Evolutionary conservation across 2,329 filamentous ascomycete species (phyloP), one percentile per base, ranked within the genome.

Genomic region (Aspergillus pseudoviridinutans): DNA sequence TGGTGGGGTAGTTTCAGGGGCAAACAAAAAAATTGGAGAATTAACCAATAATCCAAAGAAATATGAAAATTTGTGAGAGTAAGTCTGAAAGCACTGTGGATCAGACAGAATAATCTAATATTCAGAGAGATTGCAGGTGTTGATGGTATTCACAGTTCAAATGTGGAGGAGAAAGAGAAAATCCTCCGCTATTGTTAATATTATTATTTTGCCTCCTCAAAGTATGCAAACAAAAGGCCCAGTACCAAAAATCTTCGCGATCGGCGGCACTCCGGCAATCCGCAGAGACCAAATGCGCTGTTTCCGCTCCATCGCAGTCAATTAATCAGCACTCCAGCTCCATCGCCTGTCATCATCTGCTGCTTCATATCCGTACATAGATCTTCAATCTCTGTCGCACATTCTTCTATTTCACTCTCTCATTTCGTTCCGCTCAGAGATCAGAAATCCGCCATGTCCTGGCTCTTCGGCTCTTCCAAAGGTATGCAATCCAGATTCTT

Each of bases 1-100:
- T 87, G 62, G 73, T 71, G 69, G 70, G 68, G 69, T 72, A 72
- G 57, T 55, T 67, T 64, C 63, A 63, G 65, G 62, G 60, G 63
- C 49, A 55, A 49, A 28, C 24, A 24, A n/a, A 38, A 28, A 28
- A 38, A 61, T 53, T 38, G 50, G 17, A 41, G n/a, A 24, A n/a
- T 14, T 14, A 7, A 14, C n/a, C 49, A 54, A 53, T 51, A 25
- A 50, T 47, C n/a, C n/a, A 24, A 49, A 50, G 29, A 32, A 32
- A 51, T 50, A 51, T 32, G 50, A 49, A 54, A 55, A 29, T 4
- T 4, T 4, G 2, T 12, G 28, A 29, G 28, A 29, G 28, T 29
- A 4, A 12, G 28, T 29, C 28, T 29, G 28, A 29, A 29, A 29
- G 10, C 28, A 29, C 28, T 1, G 28, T 4, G 27, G 5, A 24